Base-by-base conservation (phyloP, 345 rosid genomes). In the Eucalyptus rudis region DNA sequence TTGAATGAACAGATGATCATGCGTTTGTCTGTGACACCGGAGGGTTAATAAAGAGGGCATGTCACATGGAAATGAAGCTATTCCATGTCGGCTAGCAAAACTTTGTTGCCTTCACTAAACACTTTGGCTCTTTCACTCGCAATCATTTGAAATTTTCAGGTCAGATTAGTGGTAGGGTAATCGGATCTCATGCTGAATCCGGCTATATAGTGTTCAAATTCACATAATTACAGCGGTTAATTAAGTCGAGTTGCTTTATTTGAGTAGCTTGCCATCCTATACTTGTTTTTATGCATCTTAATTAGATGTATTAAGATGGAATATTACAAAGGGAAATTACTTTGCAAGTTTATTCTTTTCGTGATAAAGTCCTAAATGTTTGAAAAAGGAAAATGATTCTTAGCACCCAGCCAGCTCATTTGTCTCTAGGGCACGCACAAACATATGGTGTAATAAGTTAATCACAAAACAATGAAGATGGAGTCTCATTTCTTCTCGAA, bases 151-250 rank as follows among this genome's bases (percentile, higher is more conserved):
- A 66, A 66, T 4, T 66, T 66, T 66, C 40, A n/a, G 79, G 40
- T n/a, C 2, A 66, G 20, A 31, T 1, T 2, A 2, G 2, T 64
- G 1, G 33, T 66, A 14, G 22, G 36, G 2, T n/a, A 31, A 66
- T 31, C 40, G 1, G 0, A 66, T 16, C 0, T 66, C 79, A 66
- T 15, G 4, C 16, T 66, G 79, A 27, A 64, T 64, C 36, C 33
- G 33, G 68, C 68, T 27, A 62, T 62, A 12, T 58, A 10, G 29
- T 58, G 66, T 24, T 25, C n/a, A 27, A 58, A 25, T 58, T 58
- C 13, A 9, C 29, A 27, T 58, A 58, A 10, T 64, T 13, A 12
- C 58, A 64, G 36, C 19, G 0, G 17, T 64, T 64, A 64, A 64
- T 64, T 64, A 29, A n/a, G 71, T 29, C 36, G 10, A 64, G 71